Evolutionary conservation across 768 basidiomycete genomes (phyloP).

Genomic region (Lactarius pseudohatsudake): DNA sequence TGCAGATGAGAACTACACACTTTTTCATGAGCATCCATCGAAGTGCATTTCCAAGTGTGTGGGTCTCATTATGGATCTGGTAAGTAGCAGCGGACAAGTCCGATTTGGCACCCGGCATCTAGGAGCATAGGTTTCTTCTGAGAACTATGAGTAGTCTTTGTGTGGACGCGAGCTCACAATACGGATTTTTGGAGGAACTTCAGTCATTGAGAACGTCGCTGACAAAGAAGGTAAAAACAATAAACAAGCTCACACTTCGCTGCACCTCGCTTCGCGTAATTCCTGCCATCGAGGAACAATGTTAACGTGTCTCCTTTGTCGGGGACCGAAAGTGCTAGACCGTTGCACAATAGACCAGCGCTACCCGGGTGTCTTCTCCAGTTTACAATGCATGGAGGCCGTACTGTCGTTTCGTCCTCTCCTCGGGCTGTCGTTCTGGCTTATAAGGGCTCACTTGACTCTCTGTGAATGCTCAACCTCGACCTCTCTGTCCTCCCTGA

Average conservation of each 20-base stretch:
- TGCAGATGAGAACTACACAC: conserved; percentile 42
- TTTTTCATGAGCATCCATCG: conserved; percentile 99
- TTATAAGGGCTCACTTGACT: conserved; percentile 20
- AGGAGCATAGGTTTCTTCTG: not conserved
- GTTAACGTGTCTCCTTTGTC: conserved; percentile 15
- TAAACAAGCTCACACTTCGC: conserved; percentile 5
- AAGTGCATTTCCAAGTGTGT: conserved; percentile 93
- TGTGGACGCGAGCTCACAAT: conserved; percentile 22
- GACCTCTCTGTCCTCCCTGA: conserved; percentile 10
- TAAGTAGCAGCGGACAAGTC: conserved; percentile 90
- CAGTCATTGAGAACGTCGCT: conserved; percentile 21
- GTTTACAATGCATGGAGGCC: not conserved
- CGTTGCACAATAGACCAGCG: conserved; percentile 24
- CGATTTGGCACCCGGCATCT: conserved; percentile 82
- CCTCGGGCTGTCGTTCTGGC: not conserved
- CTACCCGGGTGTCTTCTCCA: not conserved
- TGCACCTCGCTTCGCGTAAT: conserved; percentile 8
- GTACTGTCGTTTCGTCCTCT: not conserved
- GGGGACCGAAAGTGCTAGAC: not conserved
- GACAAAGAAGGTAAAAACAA: not conserved
- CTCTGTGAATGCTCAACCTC: not conserved
- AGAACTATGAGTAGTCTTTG: not conserved
- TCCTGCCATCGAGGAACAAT: conserved; percentile 22
- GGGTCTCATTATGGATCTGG: conserved; percentile 90
- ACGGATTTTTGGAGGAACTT: conserved; percentile 22